phyloP scores from a whole-genome alignment of 2,329 filamentous ascomycete species.

The Lecanoromycetidae sp. region DNA sequence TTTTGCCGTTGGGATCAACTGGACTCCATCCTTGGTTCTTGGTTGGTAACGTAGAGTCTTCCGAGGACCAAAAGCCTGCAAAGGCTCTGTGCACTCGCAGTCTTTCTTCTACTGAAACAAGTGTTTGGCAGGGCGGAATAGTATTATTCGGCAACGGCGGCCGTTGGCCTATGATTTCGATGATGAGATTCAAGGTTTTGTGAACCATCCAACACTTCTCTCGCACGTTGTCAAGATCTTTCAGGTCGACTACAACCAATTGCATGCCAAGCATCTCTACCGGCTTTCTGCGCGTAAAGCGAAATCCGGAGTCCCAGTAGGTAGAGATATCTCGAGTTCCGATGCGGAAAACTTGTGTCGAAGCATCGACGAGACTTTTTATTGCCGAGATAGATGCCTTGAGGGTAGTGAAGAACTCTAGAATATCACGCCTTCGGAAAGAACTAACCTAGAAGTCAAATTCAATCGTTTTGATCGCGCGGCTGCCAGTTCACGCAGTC shows the following conservation, averaged over 20 bases:
- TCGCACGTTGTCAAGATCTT: not conserved
- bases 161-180: not conserved
- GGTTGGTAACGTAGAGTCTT: not conserved
- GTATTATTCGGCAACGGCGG: not conserved
- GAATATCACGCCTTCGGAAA: not conserved
- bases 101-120: not conserved
- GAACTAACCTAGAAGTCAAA: not conserved
- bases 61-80: not conserved
- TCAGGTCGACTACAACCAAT: not conserved
- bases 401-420: not conserved
- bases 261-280: not conserved
- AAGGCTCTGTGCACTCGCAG: not conserved
- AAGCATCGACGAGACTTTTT: not conserved
- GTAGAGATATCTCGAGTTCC: not conserved
- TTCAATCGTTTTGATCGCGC: not conserved
- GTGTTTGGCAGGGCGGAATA: not conserved
- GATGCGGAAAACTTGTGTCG: not conserved
- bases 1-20: not conserved
- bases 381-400: not conserved
- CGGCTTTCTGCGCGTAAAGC: not conserved
- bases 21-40: not conserved
- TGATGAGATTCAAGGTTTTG: not conserved
- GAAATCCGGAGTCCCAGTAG: not conserved
- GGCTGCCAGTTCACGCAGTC: not conserved
- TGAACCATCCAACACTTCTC: not conserved